These are phyloP conservation scores for Solanum clarkiae DNA, from an alignment of 257 asterid genomes.

Conservation along the genomic window DNA sequence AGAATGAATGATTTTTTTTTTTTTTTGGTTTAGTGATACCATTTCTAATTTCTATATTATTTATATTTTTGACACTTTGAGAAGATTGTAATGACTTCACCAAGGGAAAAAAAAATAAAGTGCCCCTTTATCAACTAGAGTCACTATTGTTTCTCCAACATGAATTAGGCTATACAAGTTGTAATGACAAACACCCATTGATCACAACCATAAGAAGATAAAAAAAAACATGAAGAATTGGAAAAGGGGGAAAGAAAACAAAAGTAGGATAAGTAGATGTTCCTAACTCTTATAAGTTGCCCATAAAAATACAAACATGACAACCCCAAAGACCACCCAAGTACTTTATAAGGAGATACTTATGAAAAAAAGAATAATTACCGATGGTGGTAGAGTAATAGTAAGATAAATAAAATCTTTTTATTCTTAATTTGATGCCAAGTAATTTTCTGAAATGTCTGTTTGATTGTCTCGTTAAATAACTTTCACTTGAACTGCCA, in stretches of 20 bases:
- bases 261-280: neutral
- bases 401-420: neutral
- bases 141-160: neutral
- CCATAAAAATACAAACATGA: neutral
- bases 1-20: no score
- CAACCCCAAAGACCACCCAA: neutral
- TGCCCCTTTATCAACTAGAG: neutral
- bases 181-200: neutral
- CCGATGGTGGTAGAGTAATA: fast-evolving
- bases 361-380: neutral
- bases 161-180: neutral
- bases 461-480: no score
- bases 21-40: no score
- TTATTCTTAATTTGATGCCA: neutral
- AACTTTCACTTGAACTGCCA: neutral
- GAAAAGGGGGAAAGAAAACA: neutral
- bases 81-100: no score
- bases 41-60: no score
- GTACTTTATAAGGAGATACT: neutral
- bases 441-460: fast-evolving
- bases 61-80: no score
- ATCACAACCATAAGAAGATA: neutral
- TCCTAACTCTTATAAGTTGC: neutral
- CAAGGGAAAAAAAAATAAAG: neutral
- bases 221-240: neutral